A percentile compares a stretch with the other conserved stretches of the same genome.
phyloP scores from a whole-genome alignment of 2,329 filamentous ascomycete genomes.

The Tolypocladium pustulatum region DNA sequence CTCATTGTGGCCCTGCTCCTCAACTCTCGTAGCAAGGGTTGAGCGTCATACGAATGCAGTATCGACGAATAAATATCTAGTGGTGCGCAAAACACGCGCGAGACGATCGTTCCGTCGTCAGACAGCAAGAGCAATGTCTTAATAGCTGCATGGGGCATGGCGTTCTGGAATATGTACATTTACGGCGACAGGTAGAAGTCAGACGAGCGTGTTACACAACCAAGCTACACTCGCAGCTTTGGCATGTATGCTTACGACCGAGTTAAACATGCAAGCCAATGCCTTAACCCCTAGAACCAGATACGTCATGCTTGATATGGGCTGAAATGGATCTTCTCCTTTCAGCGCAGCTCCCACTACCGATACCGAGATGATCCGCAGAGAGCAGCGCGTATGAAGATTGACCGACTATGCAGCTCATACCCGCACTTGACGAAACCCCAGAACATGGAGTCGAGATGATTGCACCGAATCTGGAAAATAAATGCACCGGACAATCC shows the following conservation, averaged over 20 bases:
- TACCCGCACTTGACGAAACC: not conserved
- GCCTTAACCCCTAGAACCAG: no score
- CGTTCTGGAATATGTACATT: slow-evolving; percentile 27
- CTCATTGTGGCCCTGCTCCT: slow-evolving; percentile 89
- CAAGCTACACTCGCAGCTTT: slow-evolving; percentile 9
- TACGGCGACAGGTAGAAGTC: slow-evolving; percentile 17
- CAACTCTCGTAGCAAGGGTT: slow-evolving; percentile 72
- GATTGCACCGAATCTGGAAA: not conserved
- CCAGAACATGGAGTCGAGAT: not conserved
- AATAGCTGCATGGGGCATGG: slow-evolving; percentile 25
- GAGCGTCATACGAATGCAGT: slow-evolving; percentile 9
- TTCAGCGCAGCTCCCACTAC: not conserved
- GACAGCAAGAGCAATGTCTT: slow-evolving; percentile 3
- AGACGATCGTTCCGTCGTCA: not conserved
- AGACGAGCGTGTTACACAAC: slow-evolving; percentile 8
- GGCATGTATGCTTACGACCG: not conserved
- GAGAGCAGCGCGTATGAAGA: not conserved
- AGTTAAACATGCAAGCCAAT: not conserved
- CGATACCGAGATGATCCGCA: not conserved
- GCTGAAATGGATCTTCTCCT: not conserved
- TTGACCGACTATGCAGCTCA: not conserved
- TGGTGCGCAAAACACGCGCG: not conserved
- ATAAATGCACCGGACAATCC: not conserved
- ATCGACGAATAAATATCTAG: not conserved
- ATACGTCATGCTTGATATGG: not conserved